Base-by-base conservation (phyloP, 1,284 basidiomycete genomes). In the Moesziomyces parantarcticus region DNA sequence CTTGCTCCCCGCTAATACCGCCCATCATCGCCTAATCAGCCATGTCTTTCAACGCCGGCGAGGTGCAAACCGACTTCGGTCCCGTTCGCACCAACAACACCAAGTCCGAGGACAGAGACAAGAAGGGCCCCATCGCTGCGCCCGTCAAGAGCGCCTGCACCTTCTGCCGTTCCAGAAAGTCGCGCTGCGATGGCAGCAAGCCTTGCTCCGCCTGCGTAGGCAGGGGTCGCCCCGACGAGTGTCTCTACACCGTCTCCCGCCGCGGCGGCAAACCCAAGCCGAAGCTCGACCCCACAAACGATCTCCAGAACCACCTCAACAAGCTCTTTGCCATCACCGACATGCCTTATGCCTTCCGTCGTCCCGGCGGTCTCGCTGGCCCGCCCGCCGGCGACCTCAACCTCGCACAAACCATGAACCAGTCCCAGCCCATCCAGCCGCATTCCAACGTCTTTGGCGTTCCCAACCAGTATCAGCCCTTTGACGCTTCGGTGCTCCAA, bases 231-330 rank as follows among this genome's bases (percentile, higher is more conserved):
- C 57, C 58, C 1, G 75, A 79, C 44, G 79, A 80, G 34, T 80
- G 79, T 52, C 60, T 76, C 41, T 80, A 75, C 71, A 80, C 79
- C 3, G 59, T 79, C 34, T 79, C 77, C 9, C 58, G 79, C 42
- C 73, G 79, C 26, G 79, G 79, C 22, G 79, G 77, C 36, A 79
- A 79, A 59, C 79, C 77, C n/a, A 80, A 80, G 42, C 69, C 72
- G 11, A 80, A 80, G 54, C 3, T 65, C 13, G 70, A 73, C 23
- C 64, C 65, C 10, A 57, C 72, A 3, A 63, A 60, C 16, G 69
- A 76, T 23, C 41, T 79, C 32, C 75, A 79, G 54, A 53, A 34
- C 46, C 77, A 79, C 56, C 60, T 79, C 47, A 63, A 71, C 62
- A 66, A 74, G 68, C 69, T 79, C 47, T 77, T 79, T 42, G 64